These are phyloP conservation scores for Hydnomerulius pinastri DNA, from an alignment of 768 basidiomycete genomes.

Conservation along the genomic window DNA sequence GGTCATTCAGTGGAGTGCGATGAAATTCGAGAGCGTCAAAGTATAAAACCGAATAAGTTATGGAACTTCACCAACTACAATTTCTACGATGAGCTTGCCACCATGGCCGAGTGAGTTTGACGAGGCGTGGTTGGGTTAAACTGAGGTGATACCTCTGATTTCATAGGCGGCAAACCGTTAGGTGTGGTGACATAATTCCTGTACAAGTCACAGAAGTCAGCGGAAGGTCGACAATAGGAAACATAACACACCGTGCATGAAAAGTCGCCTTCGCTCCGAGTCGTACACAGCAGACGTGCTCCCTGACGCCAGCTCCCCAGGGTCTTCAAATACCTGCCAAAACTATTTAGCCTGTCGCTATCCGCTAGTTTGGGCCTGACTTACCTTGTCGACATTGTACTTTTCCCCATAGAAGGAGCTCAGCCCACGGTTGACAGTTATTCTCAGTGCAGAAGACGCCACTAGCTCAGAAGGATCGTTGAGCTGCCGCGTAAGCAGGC, in stretches of 20 bases:
- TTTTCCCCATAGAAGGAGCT: conserved; percentile 61
- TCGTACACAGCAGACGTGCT: conserved; percentile 62
- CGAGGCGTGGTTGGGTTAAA: too few relatives aligned
- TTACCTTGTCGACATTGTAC: conserved; percentile 58
- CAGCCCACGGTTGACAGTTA: conserved; percentile 54
- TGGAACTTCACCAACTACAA: too few relatives aligned
- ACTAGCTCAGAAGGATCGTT: conserved; percentile 40
- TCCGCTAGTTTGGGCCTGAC: background rate
- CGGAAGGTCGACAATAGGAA: conserved; percentile 5
- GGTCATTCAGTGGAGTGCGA: too few relatives aligned
- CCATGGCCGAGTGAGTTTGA: too few relatives aligned
- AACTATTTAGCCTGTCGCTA: conserved; percentile 6
- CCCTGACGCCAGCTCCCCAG: conserved; percentile 56
- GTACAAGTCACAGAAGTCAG: conserved; percentile 1
- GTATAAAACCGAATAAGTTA: too few relatives aligned
- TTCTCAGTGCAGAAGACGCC: conserved; percentile 52
- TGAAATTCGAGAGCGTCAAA: too few relatives aligned
- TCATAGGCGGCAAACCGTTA: conserved; percentile 35
- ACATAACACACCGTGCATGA: conserved; percentile 53
- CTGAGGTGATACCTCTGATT: background rate
- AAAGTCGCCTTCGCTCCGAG: conserved; percentile 48
- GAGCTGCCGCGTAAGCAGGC: conserved; percentile 40
- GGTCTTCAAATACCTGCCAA: conserved; percentile 64
- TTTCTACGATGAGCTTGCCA: too few relatives aligned
- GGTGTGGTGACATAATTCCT: conserved; percentile 37